Base-by-base conservation (phyloP, 192 early-diverging fungal species). In the Coemansia javaensis region DNA sequence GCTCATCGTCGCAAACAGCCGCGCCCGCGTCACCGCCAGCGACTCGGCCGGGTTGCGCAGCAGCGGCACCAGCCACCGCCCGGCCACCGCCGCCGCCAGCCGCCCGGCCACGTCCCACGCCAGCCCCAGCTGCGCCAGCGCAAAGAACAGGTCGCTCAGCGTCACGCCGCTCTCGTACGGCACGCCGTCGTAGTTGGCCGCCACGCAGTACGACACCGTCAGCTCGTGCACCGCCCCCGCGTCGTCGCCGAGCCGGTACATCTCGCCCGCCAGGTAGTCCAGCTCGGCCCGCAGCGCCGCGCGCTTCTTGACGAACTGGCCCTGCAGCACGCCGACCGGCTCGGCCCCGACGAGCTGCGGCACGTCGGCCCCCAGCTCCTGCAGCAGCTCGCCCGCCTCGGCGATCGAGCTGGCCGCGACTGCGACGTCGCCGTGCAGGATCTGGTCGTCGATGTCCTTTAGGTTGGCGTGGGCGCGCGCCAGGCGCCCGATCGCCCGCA, bases 81-180 rank as follows among this genome's bases (percentile, higher is more conserved):
- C 37, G 7, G 48, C 55, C 22, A 76, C 39, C 7, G 41, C 39
- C 3, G 48, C 43, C 2, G 54, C 62, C 3, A 76, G 47, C 9
- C 22, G 3, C 15, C 61, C 66, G 30, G 56, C 39, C 14, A 50
- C 47, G 7, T 40, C 43, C 13, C 37, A 30, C n/a, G 41, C 62
- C 49, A 61, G 38, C n/a, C 52, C 73, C 17, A 76, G 62, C 22
- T 64, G 53, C 1, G 52, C 40, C 53, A 63, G 37, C n/a, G 65
- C 73, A 50, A 68, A 66, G 37, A 63, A 61, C 38, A 76, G 35
- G 32, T 76, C 73, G 28, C 57, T 53, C 11, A 64, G 37, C 12
- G 47, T 53, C 18, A 76, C 58, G 3, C 61, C 49, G 30, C 50
- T 69, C n/a, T 76, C 73, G 22, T 69, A 76, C 7, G 61, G 62